A percentile compares a stretch with the other conserved stretches of the same genome.
Evolutionary conservation across 2,329 filamentous ascomycete genomes (phyloP).

Genomic region (Fusarium irregulare): DNA sequence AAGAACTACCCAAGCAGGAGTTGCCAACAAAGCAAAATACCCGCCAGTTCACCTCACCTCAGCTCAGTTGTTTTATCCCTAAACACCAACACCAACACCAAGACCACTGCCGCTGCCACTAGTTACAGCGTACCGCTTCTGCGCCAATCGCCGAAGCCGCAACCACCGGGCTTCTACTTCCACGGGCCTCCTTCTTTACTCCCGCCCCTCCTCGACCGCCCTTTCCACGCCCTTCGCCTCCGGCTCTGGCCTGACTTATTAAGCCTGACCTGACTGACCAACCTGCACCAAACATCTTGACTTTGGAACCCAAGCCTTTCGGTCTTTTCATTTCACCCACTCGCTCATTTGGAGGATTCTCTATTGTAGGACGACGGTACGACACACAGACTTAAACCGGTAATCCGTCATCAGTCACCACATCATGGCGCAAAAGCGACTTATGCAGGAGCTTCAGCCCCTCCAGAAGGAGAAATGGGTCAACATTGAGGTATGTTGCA

Average conservation of each 20-base stretch:
- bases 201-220: slow-evolving; percentile 42
- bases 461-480: slow-evolving; percentile 94
- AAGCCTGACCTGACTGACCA: slow-evolving; percentile 33
- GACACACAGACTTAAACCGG: background rate
- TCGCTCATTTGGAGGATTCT: slow-evolving; percentile 14
- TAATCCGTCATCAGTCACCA: background rate
- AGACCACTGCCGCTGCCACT: slow-evolving; percentile 1
- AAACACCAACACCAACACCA: slow-evolving; percentile 5
- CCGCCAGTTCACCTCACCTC: slow-evolving; percentile 9
- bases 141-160: slow-evolving; percentile 37
- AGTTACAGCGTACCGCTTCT: slow-evolving; percentile 8
- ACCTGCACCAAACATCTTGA: slow-evolving; percentile 17
- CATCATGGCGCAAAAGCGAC: slow-evolving; percentile 72
- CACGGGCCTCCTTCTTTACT: background rate
- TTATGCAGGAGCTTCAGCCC: slow-evolving; percentile 88
- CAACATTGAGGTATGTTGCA: slow-evolving; percentile 78
- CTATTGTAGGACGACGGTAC: background rate
- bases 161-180: slow-evolving; percentile 16
- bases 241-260: slow-evolving; percentile 41
- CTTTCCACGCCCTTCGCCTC: slow-evolving; percentile 41
- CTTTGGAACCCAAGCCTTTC: background rate
- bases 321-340: slow-evolving; percentile 1
- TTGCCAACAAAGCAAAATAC: slow-evolving; percentile 23
- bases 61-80: background rate
- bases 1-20: slow-evolving; percentile 14